Conservation (phyloP, 2,329 filamentous ascomycete genomes). For the Sphaceloma murrayae region DNA sequence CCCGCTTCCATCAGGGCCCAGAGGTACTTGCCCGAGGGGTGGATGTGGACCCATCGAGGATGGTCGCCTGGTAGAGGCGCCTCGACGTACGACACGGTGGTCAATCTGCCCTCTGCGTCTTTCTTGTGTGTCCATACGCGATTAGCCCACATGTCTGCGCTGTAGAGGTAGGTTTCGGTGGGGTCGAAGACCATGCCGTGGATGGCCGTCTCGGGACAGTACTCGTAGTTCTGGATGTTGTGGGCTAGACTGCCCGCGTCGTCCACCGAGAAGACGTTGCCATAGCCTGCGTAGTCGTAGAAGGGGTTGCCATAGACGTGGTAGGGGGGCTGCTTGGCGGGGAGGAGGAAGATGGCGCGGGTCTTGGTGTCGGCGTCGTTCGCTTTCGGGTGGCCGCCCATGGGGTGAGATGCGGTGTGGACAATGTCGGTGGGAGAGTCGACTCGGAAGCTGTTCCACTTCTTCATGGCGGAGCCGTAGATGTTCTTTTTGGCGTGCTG, state of each 20-base stretch:
- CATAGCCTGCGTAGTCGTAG: conserved; percentile 73
- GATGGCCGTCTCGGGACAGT: conserved; percentile 60
- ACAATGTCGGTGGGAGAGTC: conserved; percentile 65
- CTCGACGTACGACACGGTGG: conserved; percentile 61
- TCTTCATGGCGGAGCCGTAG: conserved; percentile 88
- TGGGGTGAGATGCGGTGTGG: conserved; percentile 63
- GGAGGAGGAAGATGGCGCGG: conserved; percentile 78
- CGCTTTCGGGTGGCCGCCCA: conserved; percentile 64
- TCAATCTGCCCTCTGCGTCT: conserved; percentile 51
- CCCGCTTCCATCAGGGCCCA: conserved; percentile 88
- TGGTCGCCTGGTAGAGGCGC: conserved; percentile 65
- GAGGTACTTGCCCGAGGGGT: conserved; percentile 65
- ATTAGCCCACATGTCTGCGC: conserved; percentile 66
- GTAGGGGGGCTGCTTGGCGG: conserved; percentile 66
- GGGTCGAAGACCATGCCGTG: conserved; percentile 77
- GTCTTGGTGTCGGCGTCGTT: conserved; percentile 65
- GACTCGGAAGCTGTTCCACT: conserved; percentile 76
- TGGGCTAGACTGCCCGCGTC: conserved; percentile 47
- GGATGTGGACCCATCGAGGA: conserved; percentile 80
- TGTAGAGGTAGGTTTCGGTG: conserved; percentile 65
- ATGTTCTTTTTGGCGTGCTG: conserved; percentile 75
- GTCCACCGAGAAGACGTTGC: conserved; percentile 63
- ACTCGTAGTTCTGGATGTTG: conserved; percentile 64
- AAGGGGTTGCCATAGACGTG: conserved; percentile 85
- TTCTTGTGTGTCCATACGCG: conserved; percentile 80